Evolutionary conservation across 352 stramenopile species (phyloP).

Genomic region (Phytophthora sp.): DNA sequence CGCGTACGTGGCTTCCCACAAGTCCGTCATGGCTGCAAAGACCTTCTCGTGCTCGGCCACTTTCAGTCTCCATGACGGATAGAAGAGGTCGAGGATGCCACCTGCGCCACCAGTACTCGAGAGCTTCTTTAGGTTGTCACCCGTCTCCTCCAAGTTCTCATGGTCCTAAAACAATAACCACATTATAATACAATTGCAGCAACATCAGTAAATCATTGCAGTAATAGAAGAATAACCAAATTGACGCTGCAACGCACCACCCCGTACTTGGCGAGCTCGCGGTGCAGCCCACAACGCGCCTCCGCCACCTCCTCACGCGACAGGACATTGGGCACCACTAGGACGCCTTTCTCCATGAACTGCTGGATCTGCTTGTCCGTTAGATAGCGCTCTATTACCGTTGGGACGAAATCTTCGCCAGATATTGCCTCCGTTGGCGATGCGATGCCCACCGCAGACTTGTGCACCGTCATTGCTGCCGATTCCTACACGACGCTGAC

Average conservation of each 20-base stretch:
- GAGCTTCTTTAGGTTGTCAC: constrained; percentile 74
- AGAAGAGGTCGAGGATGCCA: constrained; percentile 90
- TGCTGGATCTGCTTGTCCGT: constrained; percentile 62
- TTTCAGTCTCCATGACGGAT: constrained; percentile 85
- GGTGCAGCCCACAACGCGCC: constrained; percentile 63
- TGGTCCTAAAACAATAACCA: constrained; percentile 44
- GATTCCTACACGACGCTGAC: no score
- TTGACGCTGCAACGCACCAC: constrained; percentile 49
- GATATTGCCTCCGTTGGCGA: constrained; percentile 16
- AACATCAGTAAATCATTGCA: constrained; percentile 8
- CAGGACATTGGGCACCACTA: constrained; percentile 82
- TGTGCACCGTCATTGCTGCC: constrained; percentile 23
- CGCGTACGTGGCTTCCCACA: constrained; percentile 85
- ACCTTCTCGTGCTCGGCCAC: constrained; percentile 74
- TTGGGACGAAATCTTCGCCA: constrained; percentile 18
- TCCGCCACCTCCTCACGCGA: constrained; percentile 58
- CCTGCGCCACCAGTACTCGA: constrained; percentile 89
- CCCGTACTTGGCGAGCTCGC: constrained; percentile 69
- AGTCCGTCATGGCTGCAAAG: constrained; percentile 83
- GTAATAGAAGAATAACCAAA: not conserved
- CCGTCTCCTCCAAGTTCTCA: constrained; percentile 66
- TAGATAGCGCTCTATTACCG: constrained; percentile 41
- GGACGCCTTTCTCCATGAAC: constrained; percentile 69
- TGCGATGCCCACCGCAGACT: constrained; percentile 11
- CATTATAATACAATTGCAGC: constrained; percentile 7